Percentiles rank a stretch among this genome's conserved stretches.
Evolutionary conservation across 2,329 filamentous ascomycete species (phyloP).

Genomic region (Blastomyces emzantsi): DNA sequence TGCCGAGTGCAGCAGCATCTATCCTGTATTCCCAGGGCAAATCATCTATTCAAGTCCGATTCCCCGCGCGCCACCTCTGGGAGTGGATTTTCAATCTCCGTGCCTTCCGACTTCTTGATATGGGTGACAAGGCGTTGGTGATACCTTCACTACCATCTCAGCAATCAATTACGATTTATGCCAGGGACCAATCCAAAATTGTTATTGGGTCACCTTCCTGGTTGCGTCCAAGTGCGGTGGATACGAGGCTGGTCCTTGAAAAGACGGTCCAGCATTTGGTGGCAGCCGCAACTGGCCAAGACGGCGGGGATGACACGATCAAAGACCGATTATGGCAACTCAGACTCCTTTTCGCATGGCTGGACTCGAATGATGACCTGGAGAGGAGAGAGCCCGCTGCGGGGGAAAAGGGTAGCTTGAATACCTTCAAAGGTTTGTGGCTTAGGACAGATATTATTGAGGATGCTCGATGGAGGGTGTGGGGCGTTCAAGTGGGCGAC

Average conservation of each 20-base stretch:
- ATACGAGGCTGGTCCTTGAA: slow-evolving; percentile 61
- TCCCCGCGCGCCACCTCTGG: slow-evolving; percentile 44
- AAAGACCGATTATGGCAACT: slow-evolving; percentile 54
- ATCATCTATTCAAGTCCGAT: slow-evolving; percentile 20
- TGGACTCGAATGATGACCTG: slow-evolving; percentile 40
- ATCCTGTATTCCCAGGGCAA: slow-evolving; percentile 19
- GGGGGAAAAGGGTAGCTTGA: slow-evolving; percentile 20
- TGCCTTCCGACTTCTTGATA: slow-evolving; percentile 45
- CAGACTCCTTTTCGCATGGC: slow-evolving; percentile 56
- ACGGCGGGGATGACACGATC: slow-evolving; percentile 36
- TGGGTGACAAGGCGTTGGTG: slow-evolving; percentile 58
- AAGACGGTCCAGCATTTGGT: slow-evolving; percentile 33
- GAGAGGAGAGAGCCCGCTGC: slow-evolving; percentile 28
- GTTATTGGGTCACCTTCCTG: slow-evolving; percentile 42
- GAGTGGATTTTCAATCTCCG: slow-evolving; percentile 66
- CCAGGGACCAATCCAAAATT: slow-evolving; percentile 27
- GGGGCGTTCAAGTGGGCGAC: slow-evolving; percentile 31
- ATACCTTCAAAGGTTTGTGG: slow-evolving; percentile 28
- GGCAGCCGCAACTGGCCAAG: slow-evolving; percentile 25
- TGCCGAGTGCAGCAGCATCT: slow-evolving; percentile 1
- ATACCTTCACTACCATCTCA: slow-evolving; percentile 41
- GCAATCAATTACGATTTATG: slow-evolving; percentile 18
- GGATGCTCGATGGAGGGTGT: slow-evolving; percentile 35
- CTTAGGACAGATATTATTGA: slow-evolving; percentile 33
- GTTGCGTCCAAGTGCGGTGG: slow-evolving; percentile 54